Percentiles rank a stretch among this genome's conserved stretches.
Conservation (phyloP, 2,329 filamentous ascomycete genomes). For the Pyrenophora tritici-repentis region DNA sequence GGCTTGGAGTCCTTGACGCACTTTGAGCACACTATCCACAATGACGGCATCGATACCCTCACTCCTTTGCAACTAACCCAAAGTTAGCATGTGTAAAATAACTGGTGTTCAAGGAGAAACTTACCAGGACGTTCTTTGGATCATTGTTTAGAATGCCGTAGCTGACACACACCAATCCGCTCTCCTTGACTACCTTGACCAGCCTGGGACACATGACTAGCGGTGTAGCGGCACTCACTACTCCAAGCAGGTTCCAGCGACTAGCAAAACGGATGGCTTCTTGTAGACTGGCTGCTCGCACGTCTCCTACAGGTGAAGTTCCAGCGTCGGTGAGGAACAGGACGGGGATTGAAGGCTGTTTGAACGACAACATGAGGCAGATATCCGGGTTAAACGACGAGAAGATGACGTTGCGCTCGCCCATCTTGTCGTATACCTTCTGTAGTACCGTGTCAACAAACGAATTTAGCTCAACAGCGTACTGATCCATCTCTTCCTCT, state of each 20-base stretch:
- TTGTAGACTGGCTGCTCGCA: conserved; percentile 87
- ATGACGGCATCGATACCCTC: conserved; percentile 98
- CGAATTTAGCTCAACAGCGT: conserved; percentile 92
- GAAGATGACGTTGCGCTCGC: conserved; percentile 90
- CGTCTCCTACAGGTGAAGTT: conserved; percentile 78
- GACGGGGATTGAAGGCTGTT: conserved; percentile 95
- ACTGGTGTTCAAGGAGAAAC: neutral
- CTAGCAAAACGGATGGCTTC: conserved; percentile 94
- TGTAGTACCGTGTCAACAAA: conserved; percentile 92
- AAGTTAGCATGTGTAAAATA: conserved; percentile 2
- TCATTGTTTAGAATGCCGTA: conserved; percentile 94
- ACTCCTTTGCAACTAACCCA: conserved; percentile 77
- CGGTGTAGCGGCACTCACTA: conserved; percentile 87
- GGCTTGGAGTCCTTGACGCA: conserved; percentile 83
- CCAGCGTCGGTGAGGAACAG: conserved; percentile 93
- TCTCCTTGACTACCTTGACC: conserved; percentile 92
- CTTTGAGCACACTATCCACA: conserved; percentile 90
- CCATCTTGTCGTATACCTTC: conserved; percentile 85
- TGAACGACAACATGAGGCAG: conserved; percentile 90
- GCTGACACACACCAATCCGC: conserved; percentile 89
- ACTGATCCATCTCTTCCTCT: conserved; percentile 95
- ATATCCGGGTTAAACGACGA: conserved; percentile 98
- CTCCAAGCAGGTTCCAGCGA: conserved; percentile 90
- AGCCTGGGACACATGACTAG: conserved; percentile 87
- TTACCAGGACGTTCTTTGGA: conserved; percentile 79